These are phyloP conservation scores for Paramecium bursaria DNA, from an alignment of 73 alveolate species.

Conservation along the genomic window DNA sequence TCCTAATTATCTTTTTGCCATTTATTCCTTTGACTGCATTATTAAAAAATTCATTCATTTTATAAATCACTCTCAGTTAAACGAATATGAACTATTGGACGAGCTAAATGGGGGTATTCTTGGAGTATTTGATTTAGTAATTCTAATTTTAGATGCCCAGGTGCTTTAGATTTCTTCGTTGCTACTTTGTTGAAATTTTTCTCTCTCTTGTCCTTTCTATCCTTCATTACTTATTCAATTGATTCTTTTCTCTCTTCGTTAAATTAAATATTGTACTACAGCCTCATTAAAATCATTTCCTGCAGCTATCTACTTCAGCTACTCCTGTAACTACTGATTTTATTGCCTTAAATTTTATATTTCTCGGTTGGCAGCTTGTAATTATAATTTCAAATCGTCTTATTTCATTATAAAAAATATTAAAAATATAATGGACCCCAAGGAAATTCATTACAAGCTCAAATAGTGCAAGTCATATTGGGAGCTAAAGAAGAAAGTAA, in stretches of 20 bases:
- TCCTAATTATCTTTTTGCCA: slow-evolving; percentile 23
- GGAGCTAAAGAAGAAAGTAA: slow-evolving; percentile 22
- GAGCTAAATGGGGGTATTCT: slow-evolving; percentile 18
- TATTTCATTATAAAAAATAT: too few species aligned
- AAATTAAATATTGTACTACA: background rate
- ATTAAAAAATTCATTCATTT: slow-evolving; percentile 16
- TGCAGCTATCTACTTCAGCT: too few species aligned
- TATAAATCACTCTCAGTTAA: slow-evolving; percentile 15
- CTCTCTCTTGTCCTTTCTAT: slow-evolving; percentile 20
- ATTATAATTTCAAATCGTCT: too few species aligned
- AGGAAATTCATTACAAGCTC: slow-evolving; percentile 17
- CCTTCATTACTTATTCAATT: background rate
- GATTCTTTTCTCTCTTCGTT: background rate
- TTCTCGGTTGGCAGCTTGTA: too few species aligned
- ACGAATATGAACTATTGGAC: background rate
- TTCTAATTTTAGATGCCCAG: background rate
- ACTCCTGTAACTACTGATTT: too few species aligned
- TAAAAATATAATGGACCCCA: background rate
- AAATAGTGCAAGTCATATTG: background rate
- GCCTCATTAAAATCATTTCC: slow-evolving; percentile 23
- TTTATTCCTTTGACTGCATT: slow-evolving; percentile 16
- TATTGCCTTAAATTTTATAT: too few species aligned
- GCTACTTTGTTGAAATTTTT: too few species aligned
- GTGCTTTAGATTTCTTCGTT: background rate
- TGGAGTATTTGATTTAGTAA: background rate